A percentile compares a stretch with the other conserved stretches of the same genome.
Conservation (phyloP, 495 filamentous ascomycete genomes). For the Annulohypoxylon maeteangense region DNA sequence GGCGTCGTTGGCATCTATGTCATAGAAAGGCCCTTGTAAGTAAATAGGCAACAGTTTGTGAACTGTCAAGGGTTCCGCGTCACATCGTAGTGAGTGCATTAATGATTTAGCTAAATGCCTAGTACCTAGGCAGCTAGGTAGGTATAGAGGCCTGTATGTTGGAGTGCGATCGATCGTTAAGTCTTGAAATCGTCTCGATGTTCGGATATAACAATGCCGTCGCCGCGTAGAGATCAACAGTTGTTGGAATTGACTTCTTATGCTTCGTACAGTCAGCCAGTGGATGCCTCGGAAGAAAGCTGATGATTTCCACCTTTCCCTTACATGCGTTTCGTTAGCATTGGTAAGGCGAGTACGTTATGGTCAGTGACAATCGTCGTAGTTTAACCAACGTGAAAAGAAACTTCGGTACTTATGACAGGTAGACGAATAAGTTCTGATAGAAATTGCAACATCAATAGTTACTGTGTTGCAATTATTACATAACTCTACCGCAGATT, state of each 20-base stretch:
- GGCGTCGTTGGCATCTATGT: not conserved
- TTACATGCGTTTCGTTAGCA: not conserved
- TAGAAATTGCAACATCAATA: not conserved
- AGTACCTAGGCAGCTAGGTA: not conserved
- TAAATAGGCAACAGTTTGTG: not conserved
- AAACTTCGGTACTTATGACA: too few relatives aligned
- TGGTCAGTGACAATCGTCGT: not conserved
- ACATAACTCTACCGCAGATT: not conserved
- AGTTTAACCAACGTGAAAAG: not conserved
- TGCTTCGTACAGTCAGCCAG: not conserved
- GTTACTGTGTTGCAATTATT: constrained; percentile 1
- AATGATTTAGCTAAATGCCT: not conserved
- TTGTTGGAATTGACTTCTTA: not conserved
- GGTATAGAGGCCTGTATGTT: not conserved
- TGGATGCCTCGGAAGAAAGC: not conserved
- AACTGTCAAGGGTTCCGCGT: not conserved
- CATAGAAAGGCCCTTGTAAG: not conserved
- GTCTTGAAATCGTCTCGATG: not conserved
- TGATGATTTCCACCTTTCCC: not conserved
- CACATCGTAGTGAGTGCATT: too few relatives aligned
- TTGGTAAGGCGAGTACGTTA: not conserved
- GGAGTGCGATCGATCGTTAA: not conserved
- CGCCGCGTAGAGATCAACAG: not conserved
- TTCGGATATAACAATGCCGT: not conserved
- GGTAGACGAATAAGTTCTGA: not conserved